Evolutionary conservation across 164 flowering plant species (phyloP).

Genomic region (Sedum album): DNA sequence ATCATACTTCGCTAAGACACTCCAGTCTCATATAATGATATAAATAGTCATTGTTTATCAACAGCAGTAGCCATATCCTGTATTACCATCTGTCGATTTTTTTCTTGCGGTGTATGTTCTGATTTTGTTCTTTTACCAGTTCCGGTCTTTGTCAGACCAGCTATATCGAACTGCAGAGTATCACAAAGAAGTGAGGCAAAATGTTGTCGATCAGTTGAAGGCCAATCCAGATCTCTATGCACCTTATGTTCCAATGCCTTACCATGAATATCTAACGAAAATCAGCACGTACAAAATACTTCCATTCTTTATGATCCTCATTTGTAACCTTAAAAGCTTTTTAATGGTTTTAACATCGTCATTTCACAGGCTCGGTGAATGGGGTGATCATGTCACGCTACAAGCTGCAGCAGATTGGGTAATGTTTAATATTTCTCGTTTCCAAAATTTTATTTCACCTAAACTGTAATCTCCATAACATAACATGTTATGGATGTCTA

Average conservation of each 20-base stretch:
- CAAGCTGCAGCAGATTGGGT: too few relatives aligned
- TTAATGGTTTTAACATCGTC: background rate
- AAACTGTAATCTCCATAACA: background rate
- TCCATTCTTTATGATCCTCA: background rate
- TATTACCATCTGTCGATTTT: background rate
- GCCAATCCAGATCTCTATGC: background rate
- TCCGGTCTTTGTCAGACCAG: background rate
- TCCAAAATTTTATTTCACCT: background rate
- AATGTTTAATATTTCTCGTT: background rate
- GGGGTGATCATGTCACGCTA: too few relatives aligned
- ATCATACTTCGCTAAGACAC: background rate
- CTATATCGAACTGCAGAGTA: background rate
- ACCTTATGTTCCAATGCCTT: background rate
- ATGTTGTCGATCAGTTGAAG: background rate
- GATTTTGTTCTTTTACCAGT: slow-evolving; percentile 7
- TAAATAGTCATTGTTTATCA: background rate
- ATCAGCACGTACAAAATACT: background rate
- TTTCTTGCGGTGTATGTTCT: background rate
- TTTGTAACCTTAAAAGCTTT: background rate
- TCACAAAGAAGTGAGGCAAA: background rate
- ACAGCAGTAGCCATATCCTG: background rate
- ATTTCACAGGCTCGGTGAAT: background rate
- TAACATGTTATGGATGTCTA: background rate
- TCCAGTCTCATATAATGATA: background rate
- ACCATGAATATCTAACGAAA: background rate